A percentile compares a stretch with the other conserved stretches of the same genome.
phyloP scores from a whole-genome alignment of 2,329 filamentous ascomycete genomes.

The Ophiocordyceps polyrhachis-furcata region DNA sequence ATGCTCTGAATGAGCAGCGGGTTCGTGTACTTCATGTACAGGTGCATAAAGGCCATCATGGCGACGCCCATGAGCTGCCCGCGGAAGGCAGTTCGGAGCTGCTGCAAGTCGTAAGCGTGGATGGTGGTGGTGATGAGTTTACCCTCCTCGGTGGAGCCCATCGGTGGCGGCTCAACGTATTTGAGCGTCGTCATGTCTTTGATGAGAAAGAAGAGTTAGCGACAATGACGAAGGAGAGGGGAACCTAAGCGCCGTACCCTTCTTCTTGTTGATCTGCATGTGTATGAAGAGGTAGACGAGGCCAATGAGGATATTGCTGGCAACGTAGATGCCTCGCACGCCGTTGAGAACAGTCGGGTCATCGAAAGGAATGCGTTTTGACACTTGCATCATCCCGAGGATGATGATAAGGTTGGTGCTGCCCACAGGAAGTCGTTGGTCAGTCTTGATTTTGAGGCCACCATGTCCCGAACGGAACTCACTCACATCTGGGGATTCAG shows the following conservation, averaged over 20 bases:
- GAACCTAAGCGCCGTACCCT: conserved; percentile 45
- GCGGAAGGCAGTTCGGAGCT: conserved; percentile 74
- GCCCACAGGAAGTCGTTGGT: conserved; percentile 3
- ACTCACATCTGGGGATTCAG: conserved; percentile 47
- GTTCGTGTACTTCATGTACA: conserved; percentile 99
- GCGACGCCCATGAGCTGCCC: conserved; percentile 85
- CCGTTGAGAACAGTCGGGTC: conserved; percentile 45
- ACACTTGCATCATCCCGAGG: conserved; percentile 94
- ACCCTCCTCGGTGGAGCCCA: conserved; percentile 85
- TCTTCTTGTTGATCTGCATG: conserved; percentile 81
- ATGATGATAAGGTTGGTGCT: conserved; percentile 91
- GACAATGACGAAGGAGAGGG: background rate
- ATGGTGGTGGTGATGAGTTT: conserved; percentile 95
- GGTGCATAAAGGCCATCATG: conserved; percentile 98
- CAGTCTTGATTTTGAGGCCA: no score
- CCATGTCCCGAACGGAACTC: conserved; percentile 7
- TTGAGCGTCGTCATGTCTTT: conserved; percentile 97
- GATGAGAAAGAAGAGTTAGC: conserved; percentile 3
- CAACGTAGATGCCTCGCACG: conserved; percentile 34
- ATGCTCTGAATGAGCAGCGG: conserved; percentile 96
- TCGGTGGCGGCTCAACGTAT: conserved; percentile 88
- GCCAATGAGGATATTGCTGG: conserved; percentile 64
- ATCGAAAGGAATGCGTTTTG: conserved; percentile 89
- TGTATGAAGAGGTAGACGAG: conserved; percentile 74
- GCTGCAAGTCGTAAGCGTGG: conserved; percentile 79